These are phyloP conservation scores for Miscanthus sacchariflorus DNA, from an alignment of 202 grass and related monocot species.

Conservation along the genomic window DNA sequence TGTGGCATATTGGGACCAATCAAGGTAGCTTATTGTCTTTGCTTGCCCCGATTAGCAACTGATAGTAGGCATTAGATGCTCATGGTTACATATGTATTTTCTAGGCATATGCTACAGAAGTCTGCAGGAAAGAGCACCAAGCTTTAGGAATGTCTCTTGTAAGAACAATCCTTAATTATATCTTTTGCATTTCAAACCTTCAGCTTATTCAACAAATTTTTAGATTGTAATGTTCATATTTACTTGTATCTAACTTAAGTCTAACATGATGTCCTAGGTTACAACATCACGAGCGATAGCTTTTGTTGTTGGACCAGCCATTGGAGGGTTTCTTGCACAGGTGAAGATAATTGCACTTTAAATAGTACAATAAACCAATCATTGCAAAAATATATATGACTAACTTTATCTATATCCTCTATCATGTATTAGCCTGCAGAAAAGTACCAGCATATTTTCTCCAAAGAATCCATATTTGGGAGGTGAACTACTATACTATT, in stretches of 20 bases:
- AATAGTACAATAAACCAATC: not conserved
- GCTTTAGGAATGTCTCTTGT: slow-evolving; percentile 74
- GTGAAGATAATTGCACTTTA: slow-evolving; percentile 37
- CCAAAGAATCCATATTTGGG: no score
- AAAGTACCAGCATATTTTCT: no score
- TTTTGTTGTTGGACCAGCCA: slow-evolving; percentile 60
- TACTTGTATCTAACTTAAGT: not conserved
- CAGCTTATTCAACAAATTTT: not conserved
- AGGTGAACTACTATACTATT: not conserved
- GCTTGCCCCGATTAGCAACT: not conserved
- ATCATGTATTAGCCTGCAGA: not conserved
- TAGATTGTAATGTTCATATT: not conserved
- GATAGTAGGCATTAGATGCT: not conserved
- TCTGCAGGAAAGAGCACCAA: slow-evolving; percentile 69
- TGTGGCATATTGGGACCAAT: slow-evolving; percentile 71
- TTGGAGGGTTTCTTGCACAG: slow-evolving; percentile 76
- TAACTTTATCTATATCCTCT: no score
- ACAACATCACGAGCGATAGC: slow-evolving; percentile 60
- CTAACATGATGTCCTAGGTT: slow-evolving; percentile 51
- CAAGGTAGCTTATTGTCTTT: slow-evolving; percentile 45
- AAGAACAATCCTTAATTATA: slow-evolving; percentile 10
- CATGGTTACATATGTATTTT: slow-evolving; percentile 19
- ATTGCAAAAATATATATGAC: no score
- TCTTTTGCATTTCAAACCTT: not conserved
- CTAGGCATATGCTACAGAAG: slow-evolving; percentile 75